Percentiles rank a stretch among this genome's conserved stretches.
These are phyloP conservation scores for Neofusicoccum parvum DNA, from an alignment of 2,329 filamentous ascomycete genomes.

Conservation along the genomic window DNA sequence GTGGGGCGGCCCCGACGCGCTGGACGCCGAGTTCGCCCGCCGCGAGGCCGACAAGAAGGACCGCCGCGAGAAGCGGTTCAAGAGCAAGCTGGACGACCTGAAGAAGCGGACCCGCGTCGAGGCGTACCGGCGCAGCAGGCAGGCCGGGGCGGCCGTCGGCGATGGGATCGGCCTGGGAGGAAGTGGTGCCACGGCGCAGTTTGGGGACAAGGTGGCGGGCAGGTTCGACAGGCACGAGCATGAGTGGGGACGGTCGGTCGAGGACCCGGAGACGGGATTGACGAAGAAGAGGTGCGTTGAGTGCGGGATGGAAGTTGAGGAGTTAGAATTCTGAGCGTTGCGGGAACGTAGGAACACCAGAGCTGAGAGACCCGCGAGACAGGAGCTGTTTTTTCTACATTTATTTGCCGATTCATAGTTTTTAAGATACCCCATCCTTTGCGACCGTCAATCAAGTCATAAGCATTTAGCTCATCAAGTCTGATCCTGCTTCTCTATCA, in stretches of 20 bases:
- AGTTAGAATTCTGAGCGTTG: conserved; percentile 58
- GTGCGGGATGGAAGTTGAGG: conserved; percentile 69
- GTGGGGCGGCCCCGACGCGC: conserved; percentile 83
- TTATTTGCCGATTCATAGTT: too few relatives aligned
- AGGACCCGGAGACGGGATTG: conserved; percentile 67
- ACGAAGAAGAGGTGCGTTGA: conserved; percentile 74
- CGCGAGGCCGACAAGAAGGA: conserved; percentile 79
- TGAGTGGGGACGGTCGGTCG: conserved; percentile 70
- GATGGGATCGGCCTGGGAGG: conserved; percentile 10
- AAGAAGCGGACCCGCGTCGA: conserved; percentile 94
- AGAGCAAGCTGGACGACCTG: conserved; percentile 80
- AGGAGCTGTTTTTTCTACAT: too few relatives aligned
- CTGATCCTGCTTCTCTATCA: too few relatives aligned
- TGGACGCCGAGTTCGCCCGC: conserved; percentile 86
- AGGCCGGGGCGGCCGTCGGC: conserved; percentile 42
- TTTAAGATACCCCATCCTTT: too few relatives aligned
- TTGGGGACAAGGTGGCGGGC: conserved; percentile 74
- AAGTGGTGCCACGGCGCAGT: conserved; percentile 63
- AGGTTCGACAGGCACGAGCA: conserved; percentile 76
- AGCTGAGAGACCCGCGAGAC: too few relatives aligned
- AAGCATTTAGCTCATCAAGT: too few relatives aligned
- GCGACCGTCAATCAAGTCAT: too few relatives aligned
- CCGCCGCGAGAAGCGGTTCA: conserved; percentile 89
- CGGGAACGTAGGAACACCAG: too few relatives aligned
- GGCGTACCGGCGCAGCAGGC: conserved; percentile 67